Evolutionary conservation across 2,329 filamentous ascomycete species (phyloP).

Genomic region (Metarhizium album): DNA sequence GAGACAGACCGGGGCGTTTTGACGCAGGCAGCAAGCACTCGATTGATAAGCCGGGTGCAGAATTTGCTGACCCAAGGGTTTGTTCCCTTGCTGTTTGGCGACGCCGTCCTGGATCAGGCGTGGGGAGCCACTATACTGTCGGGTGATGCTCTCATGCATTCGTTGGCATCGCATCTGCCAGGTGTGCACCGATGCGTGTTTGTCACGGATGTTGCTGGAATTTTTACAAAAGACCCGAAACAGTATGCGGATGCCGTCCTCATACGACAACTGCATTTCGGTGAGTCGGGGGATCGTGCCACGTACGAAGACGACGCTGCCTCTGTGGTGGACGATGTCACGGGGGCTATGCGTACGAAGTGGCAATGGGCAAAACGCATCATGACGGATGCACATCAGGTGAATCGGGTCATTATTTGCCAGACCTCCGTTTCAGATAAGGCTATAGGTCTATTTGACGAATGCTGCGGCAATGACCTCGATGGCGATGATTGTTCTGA

Average conservation of each 20-base stretch:
- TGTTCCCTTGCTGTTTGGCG: constrained; percentile 3
- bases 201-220: constrained; percentile 4
- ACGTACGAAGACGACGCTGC: background rate
- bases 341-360: constrained; percentile 3
- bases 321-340: constrained; percentile 2
- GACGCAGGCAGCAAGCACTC: background rate
- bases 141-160: constrained; percentile 5
- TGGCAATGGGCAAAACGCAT: constrained; percentile 3
- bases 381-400: constrained; percentile 1
- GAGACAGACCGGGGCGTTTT: constrained; percentile 1
- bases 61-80: constrained; percentile 1
- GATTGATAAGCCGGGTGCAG: background rate
- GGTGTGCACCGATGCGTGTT: constrained; percentile 5
- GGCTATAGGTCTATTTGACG: background rate
- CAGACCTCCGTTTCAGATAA: background rate
- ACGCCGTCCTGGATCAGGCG: constrained; percentile 2
- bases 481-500: too few relatives aligned
- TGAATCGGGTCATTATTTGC: background rate
- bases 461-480: background rate
- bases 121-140: constrained; percentile 4
- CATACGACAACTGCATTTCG: background rate
- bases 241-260: background rate
- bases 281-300: too few relatives aligned
- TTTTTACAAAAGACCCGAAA: constrained; percentile 3
- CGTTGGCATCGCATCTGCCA: background rate